Percentiles rank a stretch among this genome's conserved stretches.
These are phyloP conservation scores for Citrullus colocynthis DNA, from an alignment of 306 rosid species.

Conservation along the genomic window DNA sequence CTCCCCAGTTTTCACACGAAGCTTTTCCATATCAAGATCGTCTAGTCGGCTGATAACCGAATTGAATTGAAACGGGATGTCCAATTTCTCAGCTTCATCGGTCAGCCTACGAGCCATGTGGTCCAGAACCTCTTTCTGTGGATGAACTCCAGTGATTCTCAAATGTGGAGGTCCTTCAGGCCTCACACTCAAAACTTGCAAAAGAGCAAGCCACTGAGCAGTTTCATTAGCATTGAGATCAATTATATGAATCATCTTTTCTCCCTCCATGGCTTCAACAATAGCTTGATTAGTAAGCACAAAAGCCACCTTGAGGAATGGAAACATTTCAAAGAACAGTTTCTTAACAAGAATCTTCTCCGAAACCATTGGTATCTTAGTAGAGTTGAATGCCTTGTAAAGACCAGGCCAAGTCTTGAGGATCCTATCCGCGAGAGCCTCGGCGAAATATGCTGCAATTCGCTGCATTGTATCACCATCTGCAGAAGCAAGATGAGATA, in stretches of 20 bases:
- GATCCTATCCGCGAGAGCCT: conserved; percentile 72
- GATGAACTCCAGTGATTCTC: conserved; percentile 76
- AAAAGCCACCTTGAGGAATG: conserved; percentile 59
- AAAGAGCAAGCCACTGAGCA: conserved; percentile 71
- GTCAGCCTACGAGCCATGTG: conserved; percentile 55
- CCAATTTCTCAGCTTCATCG: conserved; percentile 65
- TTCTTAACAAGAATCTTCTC: conserved; percentile 58
- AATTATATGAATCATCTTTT: conserved; percentile 74
- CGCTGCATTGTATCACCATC: conserved; percentile 91
- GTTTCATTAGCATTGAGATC: conserved; percentile 78
- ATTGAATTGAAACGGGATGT: conserved; percentile 74
- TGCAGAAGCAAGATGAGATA: conserved; percentile 61
- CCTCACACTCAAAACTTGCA: conserved; percentile 55
- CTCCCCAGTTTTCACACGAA: conserved; percentile 80
- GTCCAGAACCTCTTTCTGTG: conserved; percentile 56
- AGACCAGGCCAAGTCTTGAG: conserved; percentile 74
- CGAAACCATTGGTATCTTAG: conserved; percentile 36
- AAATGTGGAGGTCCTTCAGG: conserved; percentile 88
- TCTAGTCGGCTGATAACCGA: conserved; percentile 52
- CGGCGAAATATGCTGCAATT: conserved; percentile 56
- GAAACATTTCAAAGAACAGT: conserved; percentile 65
- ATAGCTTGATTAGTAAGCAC: conserved; percentile 74
- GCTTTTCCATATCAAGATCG: conserved; percentile 60
- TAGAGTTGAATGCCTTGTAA: conserved; percentile 64
- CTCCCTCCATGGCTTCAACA: conserved; percentile 77